These are phyloP conservation scores for Ophiostoma himal-ulmi DNA, from an alignment of 2,329 filamentous ascomycete species.

Conservation along the genomic window DNA sequence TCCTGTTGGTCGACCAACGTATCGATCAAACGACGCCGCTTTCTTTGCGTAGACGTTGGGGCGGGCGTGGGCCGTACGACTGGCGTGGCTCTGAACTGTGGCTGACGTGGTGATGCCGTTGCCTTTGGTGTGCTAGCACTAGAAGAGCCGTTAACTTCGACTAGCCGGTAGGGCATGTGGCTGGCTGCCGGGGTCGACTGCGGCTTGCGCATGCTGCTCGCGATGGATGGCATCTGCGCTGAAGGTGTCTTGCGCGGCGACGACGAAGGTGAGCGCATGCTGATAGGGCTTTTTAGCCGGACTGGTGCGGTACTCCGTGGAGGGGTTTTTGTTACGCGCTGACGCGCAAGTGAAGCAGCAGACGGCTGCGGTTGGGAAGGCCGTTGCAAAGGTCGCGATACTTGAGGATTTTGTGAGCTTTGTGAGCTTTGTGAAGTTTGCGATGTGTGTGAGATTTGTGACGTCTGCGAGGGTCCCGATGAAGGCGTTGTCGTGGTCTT, in stretches of 20 bases:
- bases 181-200: neutral
- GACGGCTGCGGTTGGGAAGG: neutral
- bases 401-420: neutral
- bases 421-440: neutral
- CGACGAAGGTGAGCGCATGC: slow-evolving; percentile 9
- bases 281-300: neutral
- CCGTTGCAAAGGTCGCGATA: neutral
- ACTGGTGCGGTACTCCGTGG: slow-evolving; percentile 13
- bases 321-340: slow-evolving; percentile 18
- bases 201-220: neutral
- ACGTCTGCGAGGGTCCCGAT: neutral
- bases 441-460: neutral
- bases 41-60: slow-evolving; percentile 15
- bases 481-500: neutral
- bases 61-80: neutral
- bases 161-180: slow-evolving; percentile 18
- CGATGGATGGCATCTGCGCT: neutral
- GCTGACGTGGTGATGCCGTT: slow-evolving; percentile 8
- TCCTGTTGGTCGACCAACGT: slow-evolving; percentile 38
- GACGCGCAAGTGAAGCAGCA: slow-evolving; percentile 13
- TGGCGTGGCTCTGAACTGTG: neutral
- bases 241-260: slow-evolving; percentile 19
- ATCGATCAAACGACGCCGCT: slow-evolving; percentile 38
- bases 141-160: neutral
- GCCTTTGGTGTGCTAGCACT: neutral